Evolutionary conservation across 1,284 basidiomycete species (phyloP).

Genomic region (Mrakiaceae sp.): DNA sequence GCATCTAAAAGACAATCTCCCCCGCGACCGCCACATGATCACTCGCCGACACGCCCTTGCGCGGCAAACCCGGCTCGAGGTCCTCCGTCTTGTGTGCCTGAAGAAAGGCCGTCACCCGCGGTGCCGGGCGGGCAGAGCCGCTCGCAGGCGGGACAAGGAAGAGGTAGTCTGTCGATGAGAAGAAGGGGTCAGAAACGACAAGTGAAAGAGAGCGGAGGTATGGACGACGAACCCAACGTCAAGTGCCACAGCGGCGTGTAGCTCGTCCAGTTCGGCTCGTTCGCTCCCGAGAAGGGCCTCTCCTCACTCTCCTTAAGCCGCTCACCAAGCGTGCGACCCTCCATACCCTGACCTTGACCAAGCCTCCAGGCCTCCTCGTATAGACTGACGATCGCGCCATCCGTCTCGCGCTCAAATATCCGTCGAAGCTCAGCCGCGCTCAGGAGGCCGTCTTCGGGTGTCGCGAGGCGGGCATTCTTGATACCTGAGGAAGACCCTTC

Average conservation of each 20-base stretch:
- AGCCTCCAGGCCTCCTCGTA: constrained; percentile 50
- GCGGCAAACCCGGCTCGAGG: constrained; percentile 65
- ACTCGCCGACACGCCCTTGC: constrained; percentile 64
- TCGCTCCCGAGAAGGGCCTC: constrained; percentile 38
- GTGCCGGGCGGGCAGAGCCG: constrained; percentile 33
- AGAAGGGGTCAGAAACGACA: constrained; percentile 16
- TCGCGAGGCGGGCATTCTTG: constrained; percentile 58
- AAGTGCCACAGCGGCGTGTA: constrained; percentile 68
- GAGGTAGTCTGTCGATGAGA: constrained; percentile 59
- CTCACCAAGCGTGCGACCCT: constrained; percentile 39
- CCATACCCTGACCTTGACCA: constrained; percentile 34
- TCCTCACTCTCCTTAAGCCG: constrained; percentile 33
- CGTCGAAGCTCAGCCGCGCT: constrained; percentile 48
- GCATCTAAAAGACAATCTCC: constrained; percentile 7
- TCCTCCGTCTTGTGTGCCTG: constrained; percentile 51
- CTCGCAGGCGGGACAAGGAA: constrained; percentile 41
- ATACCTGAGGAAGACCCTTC: constrained; percentile 36
- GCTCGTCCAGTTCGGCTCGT: constrained; percentile 69
- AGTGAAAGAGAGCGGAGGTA: background rate
- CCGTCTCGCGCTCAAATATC: constrained; percentile 37
- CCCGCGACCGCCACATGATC: constrained; percentile 67
- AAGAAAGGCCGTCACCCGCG: constrained; percentile 50
- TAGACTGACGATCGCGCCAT: constrained; percentile 23
- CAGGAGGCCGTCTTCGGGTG: constrained; percentile 58
- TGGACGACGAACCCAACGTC: constrained; percentile 49